Evolutionary conservation across 208 protist genomes (phyloP).

Genomic region (Leishmania arabica): DNA sequence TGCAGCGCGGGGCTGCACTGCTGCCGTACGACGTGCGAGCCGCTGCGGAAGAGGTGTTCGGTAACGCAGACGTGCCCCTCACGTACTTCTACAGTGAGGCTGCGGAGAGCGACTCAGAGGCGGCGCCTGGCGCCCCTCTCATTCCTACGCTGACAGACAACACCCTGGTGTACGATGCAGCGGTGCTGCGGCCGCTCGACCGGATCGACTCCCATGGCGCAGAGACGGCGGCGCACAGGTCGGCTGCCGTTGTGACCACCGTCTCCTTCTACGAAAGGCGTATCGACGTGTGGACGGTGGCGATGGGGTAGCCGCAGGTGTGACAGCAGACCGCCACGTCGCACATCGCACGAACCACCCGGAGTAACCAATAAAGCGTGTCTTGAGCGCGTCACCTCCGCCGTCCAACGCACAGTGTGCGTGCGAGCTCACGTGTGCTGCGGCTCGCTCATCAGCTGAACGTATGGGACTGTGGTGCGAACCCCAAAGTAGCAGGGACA

Average conservation of each 20-base stretch:
- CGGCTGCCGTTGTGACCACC: slow-evolving; percentile 41
- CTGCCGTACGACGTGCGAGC: slow-evolving; percentile 53
- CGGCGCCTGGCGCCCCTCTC: slow-evolving; percentile 3
- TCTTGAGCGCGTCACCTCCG: not conserved
- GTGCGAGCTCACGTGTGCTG: not conserved
- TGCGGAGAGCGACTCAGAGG: slow-evolving; percentile 1
- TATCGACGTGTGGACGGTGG: slow-evolving; percentile 62
- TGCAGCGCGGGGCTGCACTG: slow-evolving; percentile 84
- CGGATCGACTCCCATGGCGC: not conserved
- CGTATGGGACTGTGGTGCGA: not conserved
- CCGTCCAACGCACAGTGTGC: not conserved
- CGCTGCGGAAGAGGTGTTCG: slow-evolving; percentile 45
- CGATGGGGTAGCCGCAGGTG: not conserved
- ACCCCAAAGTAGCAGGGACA: not conserved
- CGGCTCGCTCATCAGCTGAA: not conserved
- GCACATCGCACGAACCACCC: not conserved
- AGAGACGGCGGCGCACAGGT: not conserved
- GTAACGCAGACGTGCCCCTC: slow-evolving; percentile 18
- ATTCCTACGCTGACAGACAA: slow-evolving; percentile 27
- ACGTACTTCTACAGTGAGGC: slow-evolving; percentile 19
- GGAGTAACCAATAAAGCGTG: not conserved
- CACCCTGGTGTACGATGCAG: slow-evolving; percentile 77
- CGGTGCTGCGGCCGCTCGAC: slow-evolving; percentile 34
- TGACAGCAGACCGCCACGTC: not conserved
- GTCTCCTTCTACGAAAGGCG: slow-evolving; percentile 84